Evolutionary conservation across 1,284 basidiomycete species (phyloP).

Genomic region (Puccinia novopanici): DNA sequence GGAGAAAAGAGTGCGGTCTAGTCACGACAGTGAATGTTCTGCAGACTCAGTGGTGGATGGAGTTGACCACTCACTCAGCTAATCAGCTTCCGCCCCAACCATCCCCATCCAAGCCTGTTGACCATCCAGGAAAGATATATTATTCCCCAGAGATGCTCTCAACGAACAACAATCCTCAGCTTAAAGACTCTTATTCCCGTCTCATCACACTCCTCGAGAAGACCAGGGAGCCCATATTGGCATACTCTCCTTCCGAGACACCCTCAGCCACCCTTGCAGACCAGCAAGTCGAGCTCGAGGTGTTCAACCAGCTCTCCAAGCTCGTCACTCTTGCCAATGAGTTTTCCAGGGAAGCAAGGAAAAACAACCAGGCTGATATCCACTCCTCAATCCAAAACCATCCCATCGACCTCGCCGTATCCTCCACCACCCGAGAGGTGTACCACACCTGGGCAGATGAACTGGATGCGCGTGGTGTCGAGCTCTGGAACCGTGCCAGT

Average conservation of each 20-base stretch:
- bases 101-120: not conserved
- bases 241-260: slow-evolving; percentile 9
- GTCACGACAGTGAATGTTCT: no score
- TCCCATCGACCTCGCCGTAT: not conserved
- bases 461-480: slow-evolving; percentile 40
- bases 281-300: slow-evolving; percentile 19
- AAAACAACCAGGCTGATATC: not conserved
- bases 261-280: not conserved
- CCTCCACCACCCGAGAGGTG: not conserved
- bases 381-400: not conserved
- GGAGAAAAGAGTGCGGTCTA: no score
- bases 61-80: no score
- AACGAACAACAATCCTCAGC: not conserved
- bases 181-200: not conserved
- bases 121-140: not conserved
- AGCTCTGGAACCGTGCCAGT: slow-evolving; percentile 48
- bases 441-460: slow-evolving; percentile 39
- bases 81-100: not conserved
- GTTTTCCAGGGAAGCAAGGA: not conserved
- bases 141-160: not conserved
- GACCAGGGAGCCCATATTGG: slow-evolving; percentile 4
- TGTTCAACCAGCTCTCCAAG: not conserved
- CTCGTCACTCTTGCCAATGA: slow-evolving; percentile 26
- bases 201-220: slow-evolving; percentile 3
- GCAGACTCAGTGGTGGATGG: no score